phyloP scores from a whole-genome alignment of 805 yeast genomes.

The Starmerella geochares region DNA sequence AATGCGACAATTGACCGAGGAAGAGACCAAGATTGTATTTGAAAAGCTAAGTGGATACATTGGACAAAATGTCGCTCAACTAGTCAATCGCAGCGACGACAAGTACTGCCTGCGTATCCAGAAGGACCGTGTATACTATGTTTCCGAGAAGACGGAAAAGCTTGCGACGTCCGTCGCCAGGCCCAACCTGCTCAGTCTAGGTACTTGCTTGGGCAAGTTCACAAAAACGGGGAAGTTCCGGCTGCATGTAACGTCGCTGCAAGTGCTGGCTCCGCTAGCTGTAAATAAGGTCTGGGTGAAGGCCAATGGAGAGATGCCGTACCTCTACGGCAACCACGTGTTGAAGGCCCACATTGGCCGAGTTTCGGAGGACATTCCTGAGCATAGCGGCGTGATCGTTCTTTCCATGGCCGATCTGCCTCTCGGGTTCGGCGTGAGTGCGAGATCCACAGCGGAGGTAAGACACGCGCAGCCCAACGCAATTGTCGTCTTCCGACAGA shows the following conservation, averaged over 20 bases:
- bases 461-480: constrained; percentile 85
- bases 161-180: constrained; percentile 87
- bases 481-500: constrained; percentile 91
- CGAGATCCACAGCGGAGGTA: constrained; percentile 82
- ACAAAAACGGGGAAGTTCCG: constrained; percentile 96
- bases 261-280: constrained; percentile 74
- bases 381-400: constrained; percentile 90
- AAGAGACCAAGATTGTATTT: constrained; percentile 89
- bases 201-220: constrained; percentile 90
- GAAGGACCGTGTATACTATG: constrained; percentile 93
- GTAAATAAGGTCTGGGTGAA: constrained; percentile 94
- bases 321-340: constrained; percentile 89
- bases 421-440: constrained; percentile 88
- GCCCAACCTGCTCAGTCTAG: constrained; percentile 81
- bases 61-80: constrained; percentile 84
- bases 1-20: constrained; percentile 94
- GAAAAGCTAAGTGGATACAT: constrained; percentile 93
- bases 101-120: constrained; percentile 94
- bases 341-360: constrained; percentile 93
- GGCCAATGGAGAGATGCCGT: constrained; percentile 97
- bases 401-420: constrained; percentile 88
- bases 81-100: constrained; percentile 70
- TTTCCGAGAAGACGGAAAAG: constrained; percentile 63
- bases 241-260: constrained; percentile 84
- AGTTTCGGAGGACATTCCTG: constrained; percentile 95